Percentiles rank a stretch among this genome's conserved stretches.
Evolutionary conservation across 805 yeast genomes (phyloP).

Genomic region (Kazachstania psychrophila): DNA sequence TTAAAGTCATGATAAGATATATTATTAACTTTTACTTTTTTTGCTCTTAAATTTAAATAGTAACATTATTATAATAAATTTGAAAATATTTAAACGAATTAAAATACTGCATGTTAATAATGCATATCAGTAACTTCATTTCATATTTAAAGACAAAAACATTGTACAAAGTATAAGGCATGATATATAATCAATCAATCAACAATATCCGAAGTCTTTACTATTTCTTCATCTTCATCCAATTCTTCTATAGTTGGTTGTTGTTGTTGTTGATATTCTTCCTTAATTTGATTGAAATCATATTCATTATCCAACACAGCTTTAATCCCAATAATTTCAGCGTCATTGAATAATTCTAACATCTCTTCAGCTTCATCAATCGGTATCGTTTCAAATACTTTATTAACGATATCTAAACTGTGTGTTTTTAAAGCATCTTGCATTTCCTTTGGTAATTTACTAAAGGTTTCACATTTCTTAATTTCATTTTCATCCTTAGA

Average conservation of each 20-base stretch:
- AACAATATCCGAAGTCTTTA: slow-evolving; percentile 10
- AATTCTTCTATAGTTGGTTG: slow-evolving; percentile 1
- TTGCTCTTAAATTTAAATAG: neutral
- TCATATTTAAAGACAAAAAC: too few species aligned
- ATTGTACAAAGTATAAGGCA: too few species aligned
- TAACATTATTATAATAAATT: neutral
- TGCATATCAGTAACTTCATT: too few species aligned
- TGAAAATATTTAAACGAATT: too few species aligned
- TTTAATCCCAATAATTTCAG: slow-evolving; percentile 76
- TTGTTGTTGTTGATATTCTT: slow-evolving; percentile 32
- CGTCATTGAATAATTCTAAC: slow-evolving; percentile 64
- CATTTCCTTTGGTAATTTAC: slow-evolving; percentile 50
- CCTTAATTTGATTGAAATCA: slow-evolving; percentile 49
- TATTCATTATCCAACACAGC: slow-evolving; percentile 65
- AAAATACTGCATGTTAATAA: too few species aligned
- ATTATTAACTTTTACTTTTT: too few species aligned
- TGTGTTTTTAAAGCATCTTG: slow-evolving; percentile 67
- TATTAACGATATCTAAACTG: slow-evolving; percentile 69
- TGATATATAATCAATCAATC: too few species aligned
- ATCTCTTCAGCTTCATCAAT: slow-evolving; percentile 73
- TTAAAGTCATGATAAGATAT: slow-evolving; percentile 21
- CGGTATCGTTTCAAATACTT: slow-evolving; percentile 63
- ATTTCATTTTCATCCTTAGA: slow-evolving; percentile 37
- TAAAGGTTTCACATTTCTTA: slow-evolving; percentile 44
- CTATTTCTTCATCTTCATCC: slow-evolving; percentile 1